phyloP scores from a whole-genome alignment of 371 early-diverging fungal species.

The Mucor circinelloides region DNA sequence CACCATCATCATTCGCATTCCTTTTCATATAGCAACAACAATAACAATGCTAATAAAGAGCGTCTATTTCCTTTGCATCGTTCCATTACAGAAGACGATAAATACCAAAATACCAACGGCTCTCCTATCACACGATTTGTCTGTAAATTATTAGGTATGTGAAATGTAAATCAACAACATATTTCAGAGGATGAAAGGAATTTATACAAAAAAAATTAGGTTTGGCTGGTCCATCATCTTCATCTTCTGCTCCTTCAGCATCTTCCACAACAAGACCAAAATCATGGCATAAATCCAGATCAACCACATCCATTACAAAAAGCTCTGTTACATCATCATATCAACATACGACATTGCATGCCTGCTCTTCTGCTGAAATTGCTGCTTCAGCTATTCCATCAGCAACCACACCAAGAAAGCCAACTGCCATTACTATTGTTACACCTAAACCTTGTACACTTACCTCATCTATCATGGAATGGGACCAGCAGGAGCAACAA shows the following conservation, averaged over 20 bases:
- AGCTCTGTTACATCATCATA: conserved; percentile 32
- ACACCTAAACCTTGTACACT: conserved; percentile 4
- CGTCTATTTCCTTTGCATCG: conserved; percentile 24
- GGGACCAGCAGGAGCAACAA: conserved; percentile 2
- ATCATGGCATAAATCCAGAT: conserved; percentile 26
- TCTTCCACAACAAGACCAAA: conserved; percentile 12
- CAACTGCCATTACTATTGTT: conserved; percentile 18
- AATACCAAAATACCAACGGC: conserved; percentile 8
- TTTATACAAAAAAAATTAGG: not conserved
- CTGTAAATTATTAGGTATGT: conserved; percentile 28
- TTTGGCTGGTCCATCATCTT: not conserved
- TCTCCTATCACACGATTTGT: conserved; percentile 30
- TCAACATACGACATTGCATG: conserved; percentile 7
- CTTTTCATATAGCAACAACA: not conserved
- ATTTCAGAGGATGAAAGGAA: not conserved
- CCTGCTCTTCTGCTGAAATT: not conserved
- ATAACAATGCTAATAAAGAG: not conserved
- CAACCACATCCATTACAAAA: conserved; percentile 34
- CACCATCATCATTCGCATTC: conserved; percentile 12
- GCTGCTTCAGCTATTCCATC: not conserved
- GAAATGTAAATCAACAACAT: not conserved
- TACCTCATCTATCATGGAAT: conserved; percentile 15
- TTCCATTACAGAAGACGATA: conserved; percentile 25
- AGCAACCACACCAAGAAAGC: not conserved
- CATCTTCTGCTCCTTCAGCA: conserved; percentile 5